Conservation (phyloP, 1,284 basidiomycete species). For the Cutaneotrichosporon sp. region DNA sequence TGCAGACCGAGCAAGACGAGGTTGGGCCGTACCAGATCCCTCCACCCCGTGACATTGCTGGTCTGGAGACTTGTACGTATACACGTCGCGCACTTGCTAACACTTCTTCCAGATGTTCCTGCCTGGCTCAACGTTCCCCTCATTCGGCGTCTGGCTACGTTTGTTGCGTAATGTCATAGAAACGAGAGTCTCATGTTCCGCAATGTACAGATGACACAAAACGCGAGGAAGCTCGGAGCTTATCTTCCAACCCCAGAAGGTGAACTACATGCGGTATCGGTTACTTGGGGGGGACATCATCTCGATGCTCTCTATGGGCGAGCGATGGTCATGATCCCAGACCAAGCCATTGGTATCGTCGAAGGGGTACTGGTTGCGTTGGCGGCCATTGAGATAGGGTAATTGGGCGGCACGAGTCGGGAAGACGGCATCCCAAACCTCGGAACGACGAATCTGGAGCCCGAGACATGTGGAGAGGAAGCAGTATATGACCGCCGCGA, state of each 20-base stretch:
- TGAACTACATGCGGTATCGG: background rate
- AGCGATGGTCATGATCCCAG: conserved; percentile 2
- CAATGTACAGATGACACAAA: conserved; percentile 8
- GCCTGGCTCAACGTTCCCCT: conserved; percentile 44
- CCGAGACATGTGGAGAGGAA: conserved; percentile 52
- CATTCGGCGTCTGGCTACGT: conserved; percentile 43
- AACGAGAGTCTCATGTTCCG: conserved; percentile 2
- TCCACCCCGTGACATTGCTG: conserved; percentile 49
- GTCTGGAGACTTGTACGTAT: conserved; percentile 53
- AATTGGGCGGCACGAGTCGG: background rate
- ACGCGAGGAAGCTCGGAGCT: background rate
- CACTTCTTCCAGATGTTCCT: conserved; percentile 36
- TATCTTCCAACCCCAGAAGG: too few relatives aligned
- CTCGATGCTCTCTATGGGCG: background rate
- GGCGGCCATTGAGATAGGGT: background rate
- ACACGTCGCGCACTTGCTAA: background rate
- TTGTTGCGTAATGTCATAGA: conserved; percentile 30
- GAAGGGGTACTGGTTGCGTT: background rate
- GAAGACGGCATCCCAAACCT: conserved; percentile 42
- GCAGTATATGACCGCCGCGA: conserved; percentile 46
- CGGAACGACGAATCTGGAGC: conserved; percentile 39
- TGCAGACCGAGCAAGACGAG: conserved; percentile 92
- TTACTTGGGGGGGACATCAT: background rate
- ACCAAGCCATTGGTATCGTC: background rate
- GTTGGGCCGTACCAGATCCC: conserved; percentile 67